Evolutionary conservation across 805 yeast genomes (phyloP).

Genomic region (Yarrowia sp.): DNA sequence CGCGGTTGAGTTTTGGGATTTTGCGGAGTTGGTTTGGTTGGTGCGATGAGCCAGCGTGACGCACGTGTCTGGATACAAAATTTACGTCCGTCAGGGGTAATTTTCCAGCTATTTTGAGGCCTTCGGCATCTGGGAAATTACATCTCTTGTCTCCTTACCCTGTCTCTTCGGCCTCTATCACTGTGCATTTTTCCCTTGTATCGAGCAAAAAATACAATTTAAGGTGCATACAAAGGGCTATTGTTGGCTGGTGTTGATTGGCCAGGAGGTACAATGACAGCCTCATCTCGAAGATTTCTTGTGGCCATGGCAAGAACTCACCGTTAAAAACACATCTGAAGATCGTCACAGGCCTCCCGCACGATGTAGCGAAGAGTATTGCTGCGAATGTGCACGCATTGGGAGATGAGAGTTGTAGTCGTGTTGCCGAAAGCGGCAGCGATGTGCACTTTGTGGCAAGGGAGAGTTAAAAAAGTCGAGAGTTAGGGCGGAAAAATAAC

Average conservation of each 20-base stretch:
- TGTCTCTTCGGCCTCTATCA: background rate
- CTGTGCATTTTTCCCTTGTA: background rate
- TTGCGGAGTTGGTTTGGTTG: background rate
- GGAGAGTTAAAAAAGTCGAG: background rate
- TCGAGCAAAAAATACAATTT: conserved; percentile 11
- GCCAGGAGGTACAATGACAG: background rate
- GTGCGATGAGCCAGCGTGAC: too few relatives aligned
- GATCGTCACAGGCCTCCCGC: too few relatives aligned
- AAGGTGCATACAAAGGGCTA: conserved; percentile 21
- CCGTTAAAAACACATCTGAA: too few relatives aligned
- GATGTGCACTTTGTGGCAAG: conserved; percentile 4
- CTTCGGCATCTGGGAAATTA: too few relatives aligned
- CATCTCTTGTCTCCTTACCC: background rate
- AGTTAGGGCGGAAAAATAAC: conserved; percentile 1
- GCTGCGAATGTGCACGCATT: background rate
- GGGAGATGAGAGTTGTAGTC: conserved; percentile 5
- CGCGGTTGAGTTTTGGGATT: background rate
- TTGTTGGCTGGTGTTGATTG: background rate
- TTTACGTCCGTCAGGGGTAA: too few relatives aligned
- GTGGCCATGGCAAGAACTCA: too few relatives aligned
- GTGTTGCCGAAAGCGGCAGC: background rate
- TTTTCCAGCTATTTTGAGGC: too few relatives aligned
- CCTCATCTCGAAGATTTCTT: too few relatives aligned
- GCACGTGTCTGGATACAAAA: too few relatives aligned
- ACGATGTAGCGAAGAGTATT: too few relatives aligned